Base-by-base conservation (phyloP, 345 rosid genomes). In the Euphorbia lathyris region DNA sequence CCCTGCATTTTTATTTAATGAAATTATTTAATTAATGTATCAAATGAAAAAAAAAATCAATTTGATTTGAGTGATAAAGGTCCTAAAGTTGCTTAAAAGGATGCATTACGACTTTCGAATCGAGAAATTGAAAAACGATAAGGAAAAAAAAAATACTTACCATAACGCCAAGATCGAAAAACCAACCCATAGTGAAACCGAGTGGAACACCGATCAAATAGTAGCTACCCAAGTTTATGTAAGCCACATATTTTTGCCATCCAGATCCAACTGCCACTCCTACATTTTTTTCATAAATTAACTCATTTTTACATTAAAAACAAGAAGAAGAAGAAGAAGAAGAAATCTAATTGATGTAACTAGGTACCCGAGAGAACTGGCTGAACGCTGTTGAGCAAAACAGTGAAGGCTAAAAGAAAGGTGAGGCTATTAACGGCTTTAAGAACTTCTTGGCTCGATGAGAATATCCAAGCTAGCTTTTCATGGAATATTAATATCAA, bases 221-320 rank as follows among this genome's bases (percentile, higher is more conserved):
- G 59, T 88, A 91, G 82, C 95, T 88, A 17, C 96, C 97, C 74
- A 94, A 78, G 78, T 94, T 94, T 73, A 94, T 84, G 76, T 90
- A 94, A 0, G 97, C 98, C 70, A 91, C 93, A 11, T 84, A 85
- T 1, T 93, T 85, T 79, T 92, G 97, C 97, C 97, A 95, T 7
- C 99, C 99, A 6, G 97, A 95, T 53, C 99, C 99, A 52, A 95
- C 90, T 7, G 99, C 97, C 34, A 95, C 97, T 52, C 99, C 97
- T 92, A 17, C 57, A 74, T 7, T 40, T 1, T 8, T 5, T 40
- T 40, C 9, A 40, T 40, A 0, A 40, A 40, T 40, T 40, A 34
- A 34, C 38, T 34, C 38, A 34, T 34, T 34, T 34, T 34, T 34
- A 7, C n/a, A n/a, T n/a, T 34, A 34, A 34, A 34, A 34, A 34